phyloP scores from a whole-genome alignment of 768 basidiomycete species.

The Mrakia frigida region DNA sequence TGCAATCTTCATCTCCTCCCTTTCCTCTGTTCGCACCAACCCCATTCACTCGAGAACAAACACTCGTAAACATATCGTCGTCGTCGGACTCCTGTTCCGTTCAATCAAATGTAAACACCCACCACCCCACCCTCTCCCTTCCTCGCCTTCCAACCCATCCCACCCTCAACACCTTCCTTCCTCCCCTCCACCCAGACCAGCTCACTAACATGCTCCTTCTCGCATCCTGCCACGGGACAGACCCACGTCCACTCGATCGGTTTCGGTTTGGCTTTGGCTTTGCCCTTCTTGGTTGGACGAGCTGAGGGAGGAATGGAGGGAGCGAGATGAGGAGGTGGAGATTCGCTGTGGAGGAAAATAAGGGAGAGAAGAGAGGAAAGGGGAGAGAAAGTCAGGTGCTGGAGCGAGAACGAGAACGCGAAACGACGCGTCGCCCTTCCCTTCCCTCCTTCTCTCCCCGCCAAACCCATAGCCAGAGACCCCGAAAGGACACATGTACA shows the following conservation, averaged over 20 bases:
- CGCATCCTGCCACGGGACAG: not conserved
- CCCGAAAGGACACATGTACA: not conserved
- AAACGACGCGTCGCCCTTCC: not conserved
- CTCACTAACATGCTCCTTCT: not conserved
- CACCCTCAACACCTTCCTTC: not conserved
- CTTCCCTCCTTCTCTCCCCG: too few species aligned
- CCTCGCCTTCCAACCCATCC: not conserved
- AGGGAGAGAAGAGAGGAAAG: not conserved
- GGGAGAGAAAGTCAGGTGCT: not conserved
- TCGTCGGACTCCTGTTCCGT: too few species aligned
- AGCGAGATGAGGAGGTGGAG: not conserved
- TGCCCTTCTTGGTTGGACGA: slow-evolving; percentile 2
- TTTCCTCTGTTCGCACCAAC: too few species aligned
- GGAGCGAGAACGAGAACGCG: too few species aligned
- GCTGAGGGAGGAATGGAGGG: not conserved
- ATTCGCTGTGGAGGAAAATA: not conserved
- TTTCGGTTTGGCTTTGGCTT: not conserved
- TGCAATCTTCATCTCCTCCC: too few species aligned
- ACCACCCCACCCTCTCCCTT: not conserved
- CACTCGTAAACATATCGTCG: too few species aligned
- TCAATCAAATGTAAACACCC: not conserved
- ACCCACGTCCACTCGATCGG: not conserved
- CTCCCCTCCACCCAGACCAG: not conserved
- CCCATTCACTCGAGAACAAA: too few species aligned
- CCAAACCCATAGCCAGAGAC: not conserved